Evolutionary conservation across 306 rosid species (phyloP).

Genomic region (Astragalus glycyphyllos): DNA sequence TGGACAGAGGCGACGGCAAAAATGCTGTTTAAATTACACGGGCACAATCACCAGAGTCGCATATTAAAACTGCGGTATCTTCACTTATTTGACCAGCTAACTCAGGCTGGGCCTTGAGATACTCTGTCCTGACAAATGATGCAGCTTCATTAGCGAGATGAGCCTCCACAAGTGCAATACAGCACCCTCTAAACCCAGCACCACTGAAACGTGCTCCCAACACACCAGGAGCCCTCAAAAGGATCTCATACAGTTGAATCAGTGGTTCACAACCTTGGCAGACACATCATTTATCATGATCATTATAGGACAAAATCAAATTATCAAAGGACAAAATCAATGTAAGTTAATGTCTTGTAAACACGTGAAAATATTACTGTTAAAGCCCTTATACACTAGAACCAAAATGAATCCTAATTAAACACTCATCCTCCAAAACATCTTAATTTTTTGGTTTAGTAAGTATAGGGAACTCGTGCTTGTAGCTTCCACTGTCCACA

Average conservation of each 20-base stretch:
- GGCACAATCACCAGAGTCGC: constrained; percentile 79
- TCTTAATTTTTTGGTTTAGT: not conserved
- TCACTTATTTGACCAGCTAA: constrained; percentile 52
- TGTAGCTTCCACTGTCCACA: not conserved
- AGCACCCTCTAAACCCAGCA: constrained; percentile 97
- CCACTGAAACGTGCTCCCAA: constrained; percentile 95
- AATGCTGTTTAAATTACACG: constrained; percentile 55
- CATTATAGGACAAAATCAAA: constrained; percentile 28
- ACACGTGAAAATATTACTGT: not conserved
- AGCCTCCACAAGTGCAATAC: constrained; percentile 83
- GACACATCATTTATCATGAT: constrained; percentile 36
- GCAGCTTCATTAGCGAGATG: constrained; percentile 73
- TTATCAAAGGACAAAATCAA: constrained; percentile 12
- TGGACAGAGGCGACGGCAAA: not conserved
- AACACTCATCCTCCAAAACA: not conserved
- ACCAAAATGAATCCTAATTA: constrained; percentile 29
- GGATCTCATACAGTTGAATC: constrained; percentile 77
- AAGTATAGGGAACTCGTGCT: not conserved
- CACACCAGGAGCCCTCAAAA: constrained; percentile 83
- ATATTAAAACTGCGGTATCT: constrained; percentile 61
- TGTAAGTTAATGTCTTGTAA: constrained; percentile 10
- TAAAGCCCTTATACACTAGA: constrained; percentile 1
- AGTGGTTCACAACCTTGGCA: constrained; percentile 75
- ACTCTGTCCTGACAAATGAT: constrained; percentile 70
- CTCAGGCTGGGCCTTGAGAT: constrained; percentile 66